Evolutionary conservation across 495 filamentous ascomycete genomes (phyloP).

Genomic region (Aspergillus conjunctus): DNA sequence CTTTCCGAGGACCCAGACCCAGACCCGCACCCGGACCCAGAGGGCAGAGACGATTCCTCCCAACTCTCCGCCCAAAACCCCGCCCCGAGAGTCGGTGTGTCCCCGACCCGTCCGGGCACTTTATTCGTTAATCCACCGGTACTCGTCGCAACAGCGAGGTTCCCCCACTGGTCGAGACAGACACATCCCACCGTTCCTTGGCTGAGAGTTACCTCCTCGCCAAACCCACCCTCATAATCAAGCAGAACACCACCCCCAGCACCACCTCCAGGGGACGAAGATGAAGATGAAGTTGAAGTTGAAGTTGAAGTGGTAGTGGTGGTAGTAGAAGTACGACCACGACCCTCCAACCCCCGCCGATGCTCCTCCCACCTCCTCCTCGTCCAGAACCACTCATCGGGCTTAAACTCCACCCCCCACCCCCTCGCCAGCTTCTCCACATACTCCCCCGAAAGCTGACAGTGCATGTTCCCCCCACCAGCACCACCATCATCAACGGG

Average conservation of each 20-base stretch:
- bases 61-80: conserved; percentile 92
- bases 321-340: background rate
- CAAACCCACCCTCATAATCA: background rate
- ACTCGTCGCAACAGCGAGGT: conserved; percentile 77
- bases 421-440: conserved; percentile 65
- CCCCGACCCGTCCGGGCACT: conserved; percentile 78
- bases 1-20: background rate
- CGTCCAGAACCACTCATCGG: conserved; percentile 76
- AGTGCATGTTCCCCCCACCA: conserved; percentile 60
- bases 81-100: conserved; percentile 83
- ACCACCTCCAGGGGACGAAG: background rate
- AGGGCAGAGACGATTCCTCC: conserved; percentile 36
- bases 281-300: too few relatives aligned
- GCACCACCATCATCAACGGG: conserved; percentile 32
- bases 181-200: conserved; percentile 88
- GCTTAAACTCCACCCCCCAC: conserved; percentile 71
- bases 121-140: conserved; percentile 93
- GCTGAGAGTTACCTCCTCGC: conserved; percentile 34
- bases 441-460: conserved; percentile 63
- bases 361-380: conserved; percentile 84
- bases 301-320: background rate
- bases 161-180: conserved; percentile 71
- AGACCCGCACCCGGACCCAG: background rate
- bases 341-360: conserved; percentile 56
- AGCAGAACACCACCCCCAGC: background rate